Percentiles rank a stretch among this genome's conserved stretches.
phyloP scores from a whole-genome alignment of 139 green algal species.

The Micractinium conductrix region DNA sequence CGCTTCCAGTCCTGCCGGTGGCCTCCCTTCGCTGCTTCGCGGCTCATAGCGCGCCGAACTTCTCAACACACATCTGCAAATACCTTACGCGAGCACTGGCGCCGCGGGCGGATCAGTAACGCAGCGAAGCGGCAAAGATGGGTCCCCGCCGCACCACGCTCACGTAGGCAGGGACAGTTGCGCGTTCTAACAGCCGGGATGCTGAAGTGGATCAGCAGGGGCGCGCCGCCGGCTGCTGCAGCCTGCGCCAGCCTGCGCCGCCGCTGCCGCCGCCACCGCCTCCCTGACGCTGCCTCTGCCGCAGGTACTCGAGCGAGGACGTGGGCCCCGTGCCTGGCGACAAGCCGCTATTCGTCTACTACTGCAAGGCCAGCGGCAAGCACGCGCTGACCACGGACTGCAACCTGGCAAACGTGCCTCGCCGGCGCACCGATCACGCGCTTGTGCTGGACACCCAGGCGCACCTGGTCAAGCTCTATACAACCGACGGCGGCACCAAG shows the following conservation, averaged over 20 bases:
- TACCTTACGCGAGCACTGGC: too few species aligned
- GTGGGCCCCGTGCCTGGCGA: slow-evolving; percentile 20
- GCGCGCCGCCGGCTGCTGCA: too few species aligned
- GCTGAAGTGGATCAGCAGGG: too few species aligned
- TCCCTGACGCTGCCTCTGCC: neutral
- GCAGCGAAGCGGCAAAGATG: neutral
- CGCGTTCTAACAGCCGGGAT: too few species aligned
- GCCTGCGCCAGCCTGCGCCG: too few species aligned
- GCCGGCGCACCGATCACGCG: slow-evolving; percentile 73
- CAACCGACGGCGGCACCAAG: slow-evolving; percentile 69
- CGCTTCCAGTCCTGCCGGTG: too few species aligned
- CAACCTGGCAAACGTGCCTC: slow-evolving; percentile 75
- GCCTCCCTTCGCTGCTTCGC: too few species aligned
- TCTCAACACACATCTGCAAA: too few species aligned
- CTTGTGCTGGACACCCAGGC: slow-evolving; percentile 72
- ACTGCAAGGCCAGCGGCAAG: slow-evolving; percentile 87
- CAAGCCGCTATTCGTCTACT: slow-evolving; percentile 74
- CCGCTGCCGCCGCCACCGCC: neutral
- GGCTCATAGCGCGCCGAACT: too few species aligned
- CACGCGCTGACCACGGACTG: slow-evolving; percentile 85
- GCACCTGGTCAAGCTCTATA: slow-evolving; percentile 75
- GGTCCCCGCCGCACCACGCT: slow-evolving; percentile 23
- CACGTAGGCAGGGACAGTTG: slow-evolving; percentile 11
- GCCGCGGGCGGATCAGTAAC: too few species aligned
- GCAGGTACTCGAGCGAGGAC: slow-evolving; percentile 30